Percentiles rank a stretch among this genome's conserved stretches.
phyloP scores from a whole-genome alignment of 306 rosid genomes.

The Dryas drummondii region DNA sequence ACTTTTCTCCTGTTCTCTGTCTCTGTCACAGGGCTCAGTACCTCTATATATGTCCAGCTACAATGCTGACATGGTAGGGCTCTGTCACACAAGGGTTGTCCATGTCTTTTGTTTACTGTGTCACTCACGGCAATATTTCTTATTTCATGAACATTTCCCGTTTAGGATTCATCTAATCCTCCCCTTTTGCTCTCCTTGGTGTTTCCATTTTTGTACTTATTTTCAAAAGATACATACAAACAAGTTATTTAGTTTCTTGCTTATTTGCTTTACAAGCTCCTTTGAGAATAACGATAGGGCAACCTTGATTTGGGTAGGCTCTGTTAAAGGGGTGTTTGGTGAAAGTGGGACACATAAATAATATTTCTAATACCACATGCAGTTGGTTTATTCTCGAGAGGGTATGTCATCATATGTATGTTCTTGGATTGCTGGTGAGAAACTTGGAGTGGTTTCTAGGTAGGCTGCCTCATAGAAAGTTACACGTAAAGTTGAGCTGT shows the following conservation, averaged over 20 bases:
- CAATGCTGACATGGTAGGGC: background rate
- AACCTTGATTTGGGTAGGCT: background rate
- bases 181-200: background rate
- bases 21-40: background rate
- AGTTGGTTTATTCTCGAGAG: constrained; percentile 1
- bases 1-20: background rate
- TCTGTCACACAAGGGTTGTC: background rate
- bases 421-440: too few species aligned
- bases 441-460: background rate
- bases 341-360: background rate
- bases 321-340: background rate
- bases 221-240: background rate
- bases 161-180: background rate
- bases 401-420: background rate
- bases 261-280: background rate
- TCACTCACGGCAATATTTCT: background rate
- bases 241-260: background rate
- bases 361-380: background rate
- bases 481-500: background rate
- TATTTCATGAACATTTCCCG: background rate
- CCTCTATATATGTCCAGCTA: background rate
- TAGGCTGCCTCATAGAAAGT: constrained; percentile 1
- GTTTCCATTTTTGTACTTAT: background rate
- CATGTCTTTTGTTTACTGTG: background rate
- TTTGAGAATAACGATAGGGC: background rate